Conservation (phyloP, 495 filamentous ascomycete genomes). For the Lichenothelia convexa region DNA sequence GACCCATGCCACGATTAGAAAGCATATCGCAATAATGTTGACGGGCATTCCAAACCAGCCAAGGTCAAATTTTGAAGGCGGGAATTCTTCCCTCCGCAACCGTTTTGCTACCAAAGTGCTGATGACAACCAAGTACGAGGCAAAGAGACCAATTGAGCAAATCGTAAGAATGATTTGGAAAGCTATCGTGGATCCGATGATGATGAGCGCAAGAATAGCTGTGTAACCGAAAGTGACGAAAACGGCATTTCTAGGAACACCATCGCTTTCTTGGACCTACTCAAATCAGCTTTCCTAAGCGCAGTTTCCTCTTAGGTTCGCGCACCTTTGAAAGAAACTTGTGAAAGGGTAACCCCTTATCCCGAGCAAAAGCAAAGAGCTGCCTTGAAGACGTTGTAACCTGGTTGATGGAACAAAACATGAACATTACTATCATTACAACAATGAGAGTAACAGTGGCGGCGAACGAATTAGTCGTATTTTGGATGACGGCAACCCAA, state of each 20-base stretch:
- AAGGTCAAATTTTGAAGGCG: conserved; percentile 11
- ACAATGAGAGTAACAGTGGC: conserved; percentile 22
- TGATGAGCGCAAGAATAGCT: conserved; percentile 28
- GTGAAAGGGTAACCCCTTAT: not conserved
- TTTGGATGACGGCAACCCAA: conserved; percentile 21
- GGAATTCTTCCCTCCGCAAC: conserved; percentile 11
- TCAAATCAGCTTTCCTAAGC: not conserved
- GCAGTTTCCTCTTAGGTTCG: not conserved
- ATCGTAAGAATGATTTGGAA: conserved; percentile 37
- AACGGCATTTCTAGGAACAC: conserved; percentile 10
- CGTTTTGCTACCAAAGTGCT: conserved; percentile 14
- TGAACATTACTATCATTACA: conserved; percentile 24
- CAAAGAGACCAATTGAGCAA: conserved; percentile 5
- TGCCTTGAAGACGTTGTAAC: conserved; percentile 1
- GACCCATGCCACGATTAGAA: conserved; percentile 15
- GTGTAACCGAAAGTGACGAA: conserved; percentile 5
- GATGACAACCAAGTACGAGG: conserved; percentile 7
- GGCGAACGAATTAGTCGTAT: conserved; percentile 14
- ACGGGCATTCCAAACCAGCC: conserved; percentile 13
- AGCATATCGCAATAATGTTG: conserved; percentile 14
- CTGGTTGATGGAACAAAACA: conserved; percentile 18
- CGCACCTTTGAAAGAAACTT: not conserved
- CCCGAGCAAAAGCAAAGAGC: not conserved
- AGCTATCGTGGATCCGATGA: conserved; percentile 38
- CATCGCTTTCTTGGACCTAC: conserved; percentile 1